phyloP scores from a whole-genome alignment of 176 grass and related monocot genomes.

The Hyparrhenia diplandra region DNA sequence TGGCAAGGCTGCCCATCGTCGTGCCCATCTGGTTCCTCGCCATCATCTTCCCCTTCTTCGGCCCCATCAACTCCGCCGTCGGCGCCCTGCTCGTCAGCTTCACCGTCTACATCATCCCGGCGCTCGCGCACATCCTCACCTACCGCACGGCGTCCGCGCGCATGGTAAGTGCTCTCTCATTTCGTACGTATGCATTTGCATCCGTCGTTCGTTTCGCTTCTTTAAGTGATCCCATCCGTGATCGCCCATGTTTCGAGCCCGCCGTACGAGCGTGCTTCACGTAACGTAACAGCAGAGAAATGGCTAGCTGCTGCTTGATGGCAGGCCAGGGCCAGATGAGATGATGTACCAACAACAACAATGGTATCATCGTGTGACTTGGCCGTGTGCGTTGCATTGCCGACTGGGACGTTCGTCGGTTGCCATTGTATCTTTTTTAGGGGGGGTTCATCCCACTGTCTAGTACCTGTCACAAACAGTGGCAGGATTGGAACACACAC shows the following conservation, averaged over 20 bases:
- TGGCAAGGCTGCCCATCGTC: constrained; percentile 80
- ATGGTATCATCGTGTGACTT: background rate
- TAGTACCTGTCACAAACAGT: constrained; percentile 11
- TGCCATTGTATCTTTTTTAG: background rate
- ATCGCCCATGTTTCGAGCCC: background rate
- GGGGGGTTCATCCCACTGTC: background rate
- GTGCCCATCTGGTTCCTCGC: constrained; percentile 98
- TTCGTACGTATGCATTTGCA: too few species aligned
- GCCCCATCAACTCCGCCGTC: constrained; percentile 96
- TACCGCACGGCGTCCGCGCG: too few species aligned
- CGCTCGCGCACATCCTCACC: constrained; percentile 85
- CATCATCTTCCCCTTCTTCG: constrained; percentile 98
- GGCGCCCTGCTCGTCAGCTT: constrained; percentile 90
- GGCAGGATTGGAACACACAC: background rate
- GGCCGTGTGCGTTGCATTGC: background rate
- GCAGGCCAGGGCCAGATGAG: too few species aligned
- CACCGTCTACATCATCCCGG: constrained; percentile 96
- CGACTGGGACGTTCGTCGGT: background rate
- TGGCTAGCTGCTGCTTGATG: background rate
- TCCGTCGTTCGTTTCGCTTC: background rate
- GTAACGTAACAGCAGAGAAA: background rate
- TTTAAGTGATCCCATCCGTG: background rate
- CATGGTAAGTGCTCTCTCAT: too few species aligned
- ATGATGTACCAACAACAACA: background rate
- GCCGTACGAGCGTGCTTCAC: too few species aligned